These are phyloP conservation scores for Sordaria brevicollis DNA, from an alignment of 495 filamentous ascomycete species.

Conservation along the genomic window DNA sequence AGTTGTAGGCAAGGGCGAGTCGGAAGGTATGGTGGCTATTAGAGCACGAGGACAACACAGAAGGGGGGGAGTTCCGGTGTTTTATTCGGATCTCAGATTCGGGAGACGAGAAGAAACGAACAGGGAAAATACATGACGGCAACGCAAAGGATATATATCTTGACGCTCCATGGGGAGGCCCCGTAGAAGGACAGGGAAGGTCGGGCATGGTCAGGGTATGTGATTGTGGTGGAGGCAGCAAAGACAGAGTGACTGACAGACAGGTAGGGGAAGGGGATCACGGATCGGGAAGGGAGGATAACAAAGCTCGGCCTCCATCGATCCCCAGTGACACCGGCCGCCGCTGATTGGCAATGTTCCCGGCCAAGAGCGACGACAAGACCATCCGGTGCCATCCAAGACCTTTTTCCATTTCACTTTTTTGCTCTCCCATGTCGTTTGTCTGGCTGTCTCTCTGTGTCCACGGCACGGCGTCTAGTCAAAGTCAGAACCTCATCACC, in stretches of 20 bases:
- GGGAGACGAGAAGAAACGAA: background rate
- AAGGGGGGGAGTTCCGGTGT: background rate
- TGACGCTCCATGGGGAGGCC: background rate
- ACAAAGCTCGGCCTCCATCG: background rate
- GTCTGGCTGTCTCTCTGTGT: background rate
- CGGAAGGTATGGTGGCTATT: background rate
- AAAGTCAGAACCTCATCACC: background rate
- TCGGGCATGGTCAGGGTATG: background rate
- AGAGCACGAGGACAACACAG: background rate
- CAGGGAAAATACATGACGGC: background rate
- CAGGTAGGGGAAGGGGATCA: background rate
- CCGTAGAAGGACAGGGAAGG: background rate
- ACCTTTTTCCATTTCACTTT: background rate
- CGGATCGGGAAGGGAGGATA: background rate
- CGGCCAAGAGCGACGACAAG: background rate
- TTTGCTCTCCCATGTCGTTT: background rate
- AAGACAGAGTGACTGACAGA: no score
- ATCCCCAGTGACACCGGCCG: background rate
- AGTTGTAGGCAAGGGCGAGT: background rate
- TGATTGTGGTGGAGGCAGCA: background rate
- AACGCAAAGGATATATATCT: background rate
- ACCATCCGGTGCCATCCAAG: background rate
- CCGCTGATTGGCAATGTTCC: background rate
- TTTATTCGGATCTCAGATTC: background rate
- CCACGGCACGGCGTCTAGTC: background rate